phyloP scores from a whole-genome alignment of 2,329 filamentous ascomycete genomes.

The Colletotrichum sp. region DNA sequence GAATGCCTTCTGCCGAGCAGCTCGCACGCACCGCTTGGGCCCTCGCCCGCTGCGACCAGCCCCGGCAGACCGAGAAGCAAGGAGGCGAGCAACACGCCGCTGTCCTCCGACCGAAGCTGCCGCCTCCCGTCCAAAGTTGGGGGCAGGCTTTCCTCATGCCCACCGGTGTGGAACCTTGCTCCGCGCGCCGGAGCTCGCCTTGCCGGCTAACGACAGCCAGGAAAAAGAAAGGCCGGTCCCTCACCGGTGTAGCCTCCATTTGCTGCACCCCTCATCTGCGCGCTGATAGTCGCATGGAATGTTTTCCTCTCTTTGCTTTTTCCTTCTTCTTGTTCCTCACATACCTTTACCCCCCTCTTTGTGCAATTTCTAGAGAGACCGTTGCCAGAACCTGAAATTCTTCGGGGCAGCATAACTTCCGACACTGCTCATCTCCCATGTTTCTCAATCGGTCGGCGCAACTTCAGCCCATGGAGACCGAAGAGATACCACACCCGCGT shows the following conservation, averaged over 20 bases:
- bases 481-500: not conserved
- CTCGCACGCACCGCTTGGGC: not conserved
- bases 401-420: not conserved
- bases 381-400: not conserved
- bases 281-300: not conserved
- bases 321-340: not conserved
- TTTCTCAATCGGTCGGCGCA: not conserved
- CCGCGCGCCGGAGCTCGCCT: not conserved
- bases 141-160: not conserved
- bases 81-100: not conserved
- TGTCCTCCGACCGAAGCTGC: not conserved
- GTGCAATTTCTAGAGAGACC: not conserved
- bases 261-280: not conserved
- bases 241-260: constrained; percentile 3
- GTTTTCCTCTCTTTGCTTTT: not conserved
- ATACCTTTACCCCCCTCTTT: not conserved
- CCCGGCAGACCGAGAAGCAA: not conserved
- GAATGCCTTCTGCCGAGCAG: not conserved
- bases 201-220: not conserved
- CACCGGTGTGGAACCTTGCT: constrained; percentile 1
- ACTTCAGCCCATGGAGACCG: not conserved
- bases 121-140: not conserved
- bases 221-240: constrained; percentile 9
- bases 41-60: not conserved
- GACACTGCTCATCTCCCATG: not conserved